phyloP scores from a whole-genome alignment of 73 alveolate genomes.

The Paraurostyla sp. region DNA sequence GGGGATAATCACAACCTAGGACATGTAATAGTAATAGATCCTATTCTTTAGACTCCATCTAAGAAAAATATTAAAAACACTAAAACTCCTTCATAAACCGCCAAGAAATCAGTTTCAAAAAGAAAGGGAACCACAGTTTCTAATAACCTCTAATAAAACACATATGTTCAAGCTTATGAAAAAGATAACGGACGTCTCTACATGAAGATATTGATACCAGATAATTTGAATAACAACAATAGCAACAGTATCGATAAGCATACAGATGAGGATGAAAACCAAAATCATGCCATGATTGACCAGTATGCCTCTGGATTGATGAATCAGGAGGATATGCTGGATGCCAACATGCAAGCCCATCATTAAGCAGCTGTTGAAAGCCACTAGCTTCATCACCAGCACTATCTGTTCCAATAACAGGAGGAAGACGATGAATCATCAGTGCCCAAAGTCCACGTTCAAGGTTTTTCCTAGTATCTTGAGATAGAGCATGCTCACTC shows the following conservation, averaged over 20 bases:
- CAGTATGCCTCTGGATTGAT: not conserved
- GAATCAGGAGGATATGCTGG: not conserved
- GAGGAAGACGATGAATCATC: conserved; percentile 19
- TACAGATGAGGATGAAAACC: conserved; percentile 30
- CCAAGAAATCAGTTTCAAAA: not conserved
- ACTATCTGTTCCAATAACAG: not conserved
- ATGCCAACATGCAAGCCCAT: not conserved
- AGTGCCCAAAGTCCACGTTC: not conserved
- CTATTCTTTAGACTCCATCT: conserved; percentile 13
- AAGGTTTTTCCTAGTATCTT: conserved; percentile 14
- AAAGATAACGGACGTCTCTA: conserved; percentile 20
- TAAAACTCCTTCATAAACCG: too few species aligned
- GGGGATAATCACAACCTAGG: not conserved
- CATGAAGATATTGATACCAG: conserved; percentile 16
- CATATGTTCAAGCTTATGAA: conserved; percentile 15
- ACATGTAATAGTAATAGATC: not conserved
- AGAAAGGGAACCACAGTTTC: too few species aligned
- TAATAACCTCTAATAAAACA: too few species aligned
- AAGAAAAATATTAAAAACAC: not conserved
- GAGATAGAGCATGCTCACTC: conserved; percentile 51
- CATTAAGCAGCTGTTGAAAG: not conserved
- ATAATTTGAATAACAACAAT: not conserved
- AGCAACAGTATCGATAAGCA: conserved; percentile 27
- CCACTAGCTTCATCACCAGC: conserved; percentile 9
- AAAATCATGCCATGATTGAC: conserved; percentile 19